Percentiles rank a stretch among this genome's conserved stretches.
Evolutionary conservation across 1,284 basidiomycete species (phyloP).

Genomic region (Ustilago xerochloae): DNA sequence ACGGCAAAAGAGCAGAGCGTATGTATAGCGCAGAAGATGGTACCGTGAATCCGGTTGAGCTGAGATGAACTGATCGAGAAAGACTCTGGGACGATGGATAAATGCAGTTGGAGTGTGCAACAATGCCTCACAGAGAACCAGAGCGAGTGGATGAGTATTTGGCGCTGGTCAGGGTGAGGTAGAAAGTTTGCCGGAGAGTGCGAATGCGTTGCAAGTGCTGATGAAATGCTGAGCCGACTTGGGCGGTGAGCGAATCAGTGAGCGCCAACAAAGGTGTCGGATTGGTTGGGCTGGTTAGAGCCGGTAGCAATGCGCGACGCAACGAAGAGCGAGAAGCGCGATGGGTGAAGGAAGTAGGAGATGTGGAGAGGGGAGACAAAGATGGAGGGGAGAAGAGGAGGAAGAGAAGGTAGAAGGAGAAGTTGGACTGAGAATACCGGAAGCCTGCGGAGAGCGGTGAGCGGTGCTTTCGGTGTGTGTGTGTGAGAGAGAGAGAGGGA

Average conservation of each 20-base stretch:
- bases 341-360: conserved; percentile 14
- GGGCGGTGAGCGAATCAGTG: neutral
- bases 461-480: too few species aligned
- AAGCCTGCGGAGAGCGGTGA: conserved; percentile 24
- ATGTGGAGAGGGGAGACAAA: conserved; percentile 21
- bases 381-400: neutral
- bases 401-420: neutral
- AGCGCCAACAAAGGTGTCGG: neutral
- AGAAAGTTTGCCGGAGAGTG: too few species aligned
- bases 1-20: too few species aligned
- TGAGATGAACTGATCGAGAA: neutral
- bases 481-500: neutral
- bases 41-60: too few species aligned
- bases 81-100: neutral
- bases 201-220: too few species aligned
- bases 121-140: neutral
- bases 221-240: neutral
- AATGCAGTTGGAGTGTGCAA: neutral
- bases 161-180: too few species aligned
- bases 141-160: neutral
- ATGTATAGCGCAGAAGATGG: too few species aligned
- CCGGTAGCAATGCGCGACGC: neutral
- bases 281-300: neutral
- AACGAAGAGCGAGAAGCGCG: neutral
- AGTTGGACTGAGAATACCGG: conserved; percentile 1